Conservation (phyloP, 768 basidiomycete species). For the Boletus insuetus region DNA sequence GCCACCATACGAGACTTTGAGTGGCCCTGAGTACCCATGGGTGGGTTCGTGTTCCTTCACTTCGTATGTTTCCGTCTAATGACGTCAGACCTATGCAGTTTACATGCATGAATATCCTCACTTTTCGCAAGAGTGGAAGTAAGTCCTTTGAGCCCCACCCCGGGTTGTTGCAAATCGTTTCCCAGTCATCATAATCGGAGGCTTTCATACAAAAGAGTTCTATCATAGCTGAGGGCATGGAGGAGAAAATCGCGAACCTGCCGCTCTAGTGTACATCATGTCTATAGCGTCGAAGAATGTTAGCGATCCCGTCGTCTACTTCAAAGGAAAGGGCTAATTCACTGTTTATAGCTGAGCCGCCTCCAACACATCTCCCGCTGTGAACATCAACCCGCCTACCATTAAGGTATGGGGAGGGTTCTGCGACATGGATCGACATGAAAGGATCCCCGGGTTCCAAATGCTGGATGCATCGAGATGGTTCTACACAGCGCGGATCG, state of each 20-base stretch:
- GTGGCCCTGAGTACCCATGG: neutral
- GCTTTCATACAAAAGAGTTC: constrained; percentile 16
- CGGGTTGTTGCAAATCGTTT: constrained; percentile 9
- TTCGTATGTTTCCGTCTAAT: neutral
- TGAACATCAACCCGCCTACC: constrained; percentile 16
- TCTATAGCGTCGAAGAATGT: neutral
- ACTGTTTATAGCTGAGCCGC: neutral
- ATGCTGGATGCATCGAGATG: constrained; percentile 22
- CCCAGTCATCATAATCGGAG: constrained; percentile 50
- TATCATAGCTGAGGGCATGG: neutral
- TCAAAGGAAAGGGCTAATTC: neutral
- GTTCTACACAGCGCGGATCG: constrained; percentile 20
- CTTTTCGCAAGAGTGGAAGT: neutral
- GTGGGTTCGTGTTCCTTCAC: neutral
- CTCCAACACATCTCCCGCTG: constrained; percentile 14
- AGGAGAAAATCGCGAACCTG: neutral
- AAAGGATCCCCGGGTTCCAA: constrained; percentile 17
- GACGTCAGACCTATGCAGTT: neutral
- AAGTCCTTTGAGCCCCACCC: constrained; percentile 1
- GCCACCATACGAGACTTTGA: neutral
- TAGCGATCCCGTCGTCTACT: neutral
- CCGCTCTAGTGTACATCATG: constrained; percentile 1
- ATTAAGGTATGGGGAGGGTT: constrained; percentile 15
- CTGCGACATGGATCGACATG: constrained; percentile 13
- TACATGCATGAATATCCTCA: neutral